These are phyloP conservation scores for Rhynchospora breviuscula DNA, from an alignment of 176 grass and related monocot genomes.

Conservation along the genomic window DNA sequence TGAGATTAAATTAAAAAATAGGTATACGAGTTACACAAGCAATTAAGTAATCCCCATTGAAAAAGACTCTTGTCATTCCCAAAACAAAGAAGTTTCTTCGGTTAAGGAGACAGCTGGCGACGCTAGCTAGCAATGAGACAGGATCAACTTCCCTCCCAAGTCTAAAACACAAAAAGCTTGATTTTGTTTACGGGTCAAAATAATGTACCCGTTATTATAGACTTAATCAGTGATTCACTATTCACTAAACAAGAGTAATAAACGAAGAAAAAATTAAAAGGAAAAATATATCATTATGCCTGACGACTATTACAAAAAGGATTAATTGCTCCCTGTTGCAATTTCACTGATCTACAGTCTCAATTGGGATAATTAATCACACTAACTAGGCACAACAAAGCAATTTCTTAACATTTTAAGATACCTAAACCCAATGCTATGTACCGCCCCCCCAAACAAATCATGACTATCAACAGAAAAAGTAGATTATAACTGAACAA, in stretches of 20 bases:
- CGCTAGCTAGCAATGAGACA: not conserved
- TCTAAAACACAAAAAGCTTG: not conserved
- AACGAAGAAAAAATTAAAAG: not conserved
- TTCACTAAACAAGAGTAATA: not conserved
- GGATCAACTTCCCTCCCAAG: not conserved
- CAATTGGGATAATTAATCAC: slow-evolving; percentile 6
- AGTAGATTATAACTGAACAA: not conserved
- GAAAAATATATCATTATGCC: not conserved
- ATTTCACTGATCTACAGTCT: not conserved
- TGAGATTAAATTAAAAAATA: not conserved
- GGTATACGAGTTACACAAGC: not conserved
- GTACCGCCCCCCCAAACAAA: slow-evolving; percentile 7
- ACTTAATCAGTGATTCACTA: not conserved
- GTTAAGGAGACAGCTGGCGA: not conserved
- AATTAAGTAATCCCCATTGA: not conserved
- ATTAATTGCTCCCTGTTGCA: not conserved
- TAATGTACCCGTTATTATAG: not conserved
- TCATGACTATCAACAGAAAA: slow-evolving; percentile 9
- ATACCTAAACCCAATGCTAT: slow-evolving; percentile 3
- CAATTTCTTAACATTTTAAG: not conserved
- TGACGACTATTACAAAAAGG: slow-evolving; percentile 18
- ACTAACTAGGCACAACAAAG: slow-evolving; percentile 2
- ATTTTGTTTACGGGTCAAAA: not conserved
- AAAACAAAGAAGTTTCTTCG: not conserved
- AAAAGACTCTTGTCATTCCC: not conserved